Base-by-base conservation (phyloP, 2,329 filamentous ascomycete genomes). In the Clonostachys rhizophaga region DNA sequence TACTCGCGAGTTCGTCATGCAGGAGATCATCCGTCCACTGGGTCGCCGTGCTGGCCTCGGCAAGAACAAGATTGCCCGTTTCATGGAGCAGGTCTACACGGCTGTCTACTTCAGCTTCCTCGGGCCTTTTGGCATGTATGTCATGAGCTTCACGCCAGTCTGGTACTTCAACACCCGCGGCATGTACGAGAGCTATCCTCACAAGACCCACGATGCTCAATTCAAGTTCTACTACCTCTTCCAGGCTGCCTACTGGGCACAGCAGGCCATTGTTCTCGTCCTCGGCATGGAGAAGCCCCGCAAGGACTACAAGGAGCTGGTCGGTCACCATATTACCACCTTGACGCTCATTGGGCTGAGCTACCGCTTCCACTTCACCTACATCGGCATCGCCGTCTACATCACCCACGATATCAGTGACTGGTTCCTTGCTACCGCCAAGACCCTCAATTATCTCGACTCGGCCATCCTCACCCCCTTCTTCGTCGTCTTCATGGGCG, bases 221-320 rank as follows among this genome's bases (percentile, higher is more conserved):
- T 91, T 96, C 80, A 97, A 97, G 75, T 90, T 92, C 50, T 97
- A 96, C 72, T 97, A 97, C 66, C 77, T 97, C 53, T 87, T 96
- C 58, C 85, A 97, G 70, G 92, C 90, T 40, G 88, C 87, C 54
- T 97, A 96, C 76, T 97, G 92, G 92, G 83, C 88, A 4, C 91
- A 96, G 74, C 91, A 96, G 72, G 88, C 87, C 44, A 87, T 97
- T 55, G 91, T 96, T 16, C 73, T 96, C 50, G 59, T 95, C 49
- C 73, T 96, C 45, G 88, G 89, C 65, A 79, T 96, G 67, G 91
- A 97, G 75, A 95, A 95, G 75, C 91, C 88, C 30, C 76, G 91
- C 50, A 96, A 96, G 73, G 91, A 97, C 68, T 96, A 92, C 70
- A 91, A 89, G 69, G 91, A 96, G 74, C 79, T 96, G 46, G 89